Conservation (phyloP, 495 filamentous ascomycete genomes). For the Neurospora sp. region DNA sequence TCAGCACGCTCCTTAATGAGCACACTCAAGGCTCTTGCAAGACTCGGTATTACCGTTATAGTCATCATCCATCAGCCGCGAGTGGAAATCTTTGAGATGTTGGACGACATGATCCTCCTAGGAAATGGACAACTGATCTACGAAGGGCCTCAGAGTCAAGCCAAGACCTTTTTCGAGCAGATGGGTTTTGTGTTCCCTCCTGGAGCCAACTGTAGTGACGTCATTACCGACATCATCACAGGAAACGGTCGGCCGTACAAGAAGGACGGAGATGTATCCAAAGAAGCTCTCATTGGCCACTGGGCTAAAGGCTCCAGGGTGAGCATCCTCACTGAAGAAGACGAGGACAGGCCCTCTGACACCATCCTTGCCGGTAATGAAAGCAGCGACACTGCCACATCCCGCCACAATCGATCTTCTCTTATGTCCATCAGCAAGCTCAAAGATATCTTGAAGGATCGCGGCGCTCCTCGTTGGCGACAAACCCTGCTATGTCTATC, state of each 20-base stretch:
- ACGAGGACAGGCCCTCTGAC: not conserved
- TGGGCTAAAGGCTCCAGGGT: conserved; percentile 15
- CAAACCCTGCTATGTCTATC: conserved; percentile 40
- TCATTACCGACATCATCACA: conserved; percentile 42
- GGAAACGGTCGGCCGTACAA: conserved; percentile 39
- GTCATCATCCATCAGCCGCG: conserved; percentile 37
- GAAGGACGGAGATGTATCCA: conserved; percentile 29
- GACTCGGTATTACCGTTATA: conserved; percentile 37
- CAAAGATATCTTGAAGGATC: conserved; percentile 19
- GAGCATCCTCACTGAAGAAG: not conserved
- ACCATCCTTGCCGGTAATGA: not conserved
- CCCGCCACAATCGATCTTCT: not conserved
- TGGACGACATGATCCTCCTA: conserved; percentile 37
- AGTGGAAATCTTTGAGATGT: conserved; percentile 37
- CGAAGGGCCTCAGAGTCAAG: conserved; percentile 25
- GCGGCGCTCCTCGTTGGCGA: conserved; percentile 36
- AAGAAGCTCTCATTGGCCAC: conserved; percentile 30
- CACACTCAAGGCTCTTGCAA: conserved; percentile 33
- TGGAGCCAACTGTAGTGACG: conserved; percentile 34
- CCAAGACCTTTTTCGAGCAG: conserved; percentile 34
- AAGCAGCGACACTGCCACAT: conserved; percentile 5
- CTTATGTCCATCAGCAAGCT: not conserved
- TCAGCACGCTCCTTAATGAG: conserved; percentile 51
- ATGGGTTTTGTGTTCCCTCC: conserved; percentile 34
- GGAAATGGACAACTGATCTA: conserved; percentile 36